A percentile compares a stretch with the other conserved stretches of the same genome.
These are phyloP conservation scores for Septoria linicola DNA, from an alignment of 2,329 filamentous ascomycete genomes.

Conservation along the genomic window DNA sequence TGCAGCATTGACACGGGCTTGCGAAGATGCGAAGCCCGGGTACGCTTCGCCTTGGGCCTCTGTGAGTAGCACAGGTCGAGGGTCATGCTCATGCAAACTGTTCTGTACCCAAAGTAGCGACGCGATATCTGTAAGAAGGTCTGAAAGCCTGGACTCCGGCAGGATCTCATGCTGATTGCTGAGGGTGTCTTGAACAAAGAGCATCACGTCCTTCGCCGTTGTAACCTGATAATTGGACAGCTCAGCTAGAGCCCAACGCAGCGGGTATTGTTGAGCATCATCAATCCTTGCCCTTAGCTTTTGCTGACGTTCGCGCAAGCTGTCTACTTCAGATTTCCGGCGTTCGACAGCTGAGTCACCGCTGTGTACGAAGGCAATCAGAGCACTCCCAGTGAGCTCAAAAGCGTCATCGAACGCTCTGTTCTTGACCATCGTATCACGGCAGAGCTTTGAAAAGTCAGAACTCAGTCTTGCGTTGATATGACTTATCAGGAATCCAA, in stretches of 20 bases:
- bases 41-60: background rate
- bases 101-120: background rate
- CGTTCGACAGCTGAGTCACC: too few species aligned
- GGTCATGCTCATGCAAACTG: background rate
- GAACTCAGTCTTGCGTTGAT: too few species aligned
- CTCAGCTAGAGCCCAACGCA: background rate
- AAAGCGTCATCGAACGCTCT: too few species aligned
- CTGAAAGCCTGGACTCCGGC: background rate
- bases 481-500: too few species aligned
- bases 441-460: too few species aligned
- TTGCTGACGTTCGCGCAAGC: too few species aligned
- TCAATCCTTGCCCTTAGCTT: too few species aligned
- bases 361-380: too few species aligned
- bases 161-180: background rate
- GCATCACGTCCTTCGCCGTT: background rate
- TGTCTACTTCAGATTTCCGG: too few species aligned
- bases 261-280: too few species aligned
- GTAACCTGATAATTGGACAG: background rate
- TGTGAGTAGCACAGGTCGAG: background rate
- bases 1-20: background rate
- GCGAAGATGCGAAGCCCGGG: background rate
- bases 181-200: background rate
- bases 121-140: background rate
- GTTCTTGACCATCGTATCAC: too few species aligned
- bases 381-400: too few species aligned